Evolutionary conservation across 176 grass and related monocot species (phyloP), one percentile per base, ranked within the genome.

Genomic region (Aegilops longissima): DNA sequence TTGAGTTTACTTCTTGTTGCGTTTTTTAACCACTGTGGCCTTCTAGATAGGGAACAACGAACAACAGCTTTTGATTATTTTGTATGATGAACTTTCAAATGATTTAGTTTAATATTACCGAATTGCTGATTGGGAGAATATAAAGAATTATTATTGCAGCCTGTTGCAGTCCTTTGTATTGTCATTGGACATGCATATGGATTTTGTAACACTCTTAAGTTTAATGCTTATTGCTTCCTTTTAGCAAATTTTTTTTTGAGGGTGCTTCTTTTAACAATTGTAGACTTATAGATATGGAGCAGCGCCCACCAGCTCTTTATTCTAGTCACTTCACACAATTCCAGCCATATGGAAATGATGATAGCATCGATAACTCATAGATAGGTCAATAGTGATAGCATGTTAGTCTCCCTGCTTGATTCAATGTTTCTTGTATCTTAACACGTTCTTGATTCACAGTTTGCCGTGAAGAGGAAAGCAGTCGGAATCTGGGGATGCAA

Each of bases 401-500:
- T 65, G 21, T 70, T 13, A 10, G n/a, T 82, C 5, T 69, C 42
- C 6, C 5, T 3, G n/a, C 27, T 35, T 1, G n/a, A 51, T 24
- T 35, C 11, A 70, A 12, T 71, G 3, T 20, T 73, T 39, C 9
- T 33, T 25, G 30, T 20, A 18, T 74, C 24, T 33, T 49, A 49
- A 5, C 16, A 4, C 6, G 8, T 20, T 52, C 8, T 76, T 31
- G 24, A 52, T 76, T 76, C 45, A 5, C 72, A 97, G 90, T 97
- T 87, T 90, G 92, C 89, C 25, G 92, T 93, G 40, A 97, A 97
- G 81, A 97, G 92, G 90, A 97, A 94, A 87, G 88, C 92, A 16
- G 92, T 94, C 52, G 95, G 95, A 61, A 97, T 97, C 80, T 97
- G 89, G 90, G 90, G 92, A 70, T 94, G 90, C 88, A 97, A 94